Evolutionary conservation across 202 grass and related monocot genomes (phyloP), one percentile per base, ranked within the genome.

Genomic region (Elaeis oleifera): DNA sequence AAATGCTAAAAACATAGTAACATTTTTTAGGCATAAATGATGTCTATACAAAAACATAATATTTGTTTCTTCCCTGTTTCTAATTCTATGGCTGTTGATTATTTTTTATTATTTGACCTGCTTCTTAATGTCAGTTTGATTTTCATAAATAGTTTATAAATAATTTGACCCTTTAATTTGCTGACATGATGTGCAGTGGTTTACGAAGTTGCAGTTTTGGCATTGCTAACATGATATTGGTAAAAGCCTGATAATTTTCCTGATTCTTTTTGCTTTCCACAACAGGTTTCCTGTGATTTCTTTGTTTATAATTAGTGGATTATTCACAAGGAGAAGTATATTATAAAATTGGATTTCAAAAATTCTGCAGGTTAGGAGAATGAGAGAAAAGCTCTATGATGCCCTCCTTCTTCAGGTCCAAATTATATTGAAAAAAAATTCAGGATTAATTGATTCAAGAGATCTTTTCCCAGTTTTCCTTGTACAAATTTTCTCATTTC

Each of bases 151-250:
- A 14, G 36, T 44, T 9, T 3, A 13, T 44, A 44, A 44, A 44
- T 13, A 44, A 9, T 44, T 44, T 44, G 36, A 44, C 36, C 11
- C 3, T 44, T 44, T 44, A 44, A 44, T 44, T 44, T 44, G 36
- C 2, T 14, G 36, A 13, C 36, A 13, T 44, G 9, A 44, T 86
- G 69, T 89, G 82, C 87, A 97, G 92, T 82, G 92, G 92, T 63
- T 7, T 97, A 67, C 79, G 88, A 86, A 87, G 92, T 53, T 91
- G 87, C 88, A 86, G 79, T 84, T 97, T 97, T 67, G 84, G 79
- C 72, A 84, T 97, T 66, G 88, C 92, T 32, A 97, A 97, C 78
- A 97, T 92, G 88, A 97, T 84, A 81, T 79, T 97, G 92, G 92
- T 96, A 96, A 90, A 89, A 80, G 49, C 53, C 64, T 89, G 65